Percentiles rank a stretch among this genome's conserved stretches.
Evolutionary conservation across 345 rosid genomes (phyloP).

Genomic region (Garcia nutans): DNA sequence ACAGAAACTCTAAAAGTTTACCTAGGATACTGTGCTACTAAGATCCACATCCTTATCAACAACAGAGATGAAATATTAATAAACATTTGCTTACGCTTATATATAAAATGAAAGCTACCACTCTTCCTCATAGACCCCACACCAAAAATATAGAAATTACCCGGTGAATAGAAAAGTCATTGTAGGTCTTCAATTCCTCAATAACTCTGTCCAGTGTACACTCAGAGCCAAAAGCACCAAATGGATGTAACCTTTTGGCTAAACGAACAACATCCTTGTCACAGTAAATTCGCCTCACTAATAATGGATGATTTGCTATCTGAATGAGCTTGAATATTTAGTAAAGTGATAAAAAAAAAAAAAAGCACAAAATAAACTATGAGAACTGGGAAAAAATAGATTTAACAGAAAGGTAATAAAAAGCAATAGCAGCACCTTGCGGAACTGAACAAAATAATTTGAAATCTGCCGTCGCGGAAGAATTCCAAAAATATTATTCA

Average conservation of each 20-base stretch:
- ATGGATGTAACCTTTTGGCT: conserved; percentile 74
- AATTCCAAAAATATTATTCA: conserved; percentile 45
- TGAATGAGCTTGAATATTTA: conserved; percentile 22
- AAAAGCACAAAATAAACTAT: not conserved
- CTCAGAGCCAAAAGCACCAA: conserved; percentile 85
- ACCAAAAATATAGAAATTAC: conserved; percentile 36
- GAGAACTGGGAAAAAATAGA: not conserved
- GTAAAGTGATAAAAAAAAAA: not conserved
- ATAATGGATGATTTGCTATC: conserved; percentile 98
- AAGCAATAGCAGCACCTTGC: conserved; percentile 53
- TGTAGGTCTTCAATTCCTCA: conserved; percentile 76
- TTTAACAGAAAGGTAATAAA: not conserved
- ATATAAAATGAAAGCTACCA: not conserved
- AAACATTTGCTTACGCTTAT: not conserved
- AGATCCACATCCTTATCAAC: not conserved
- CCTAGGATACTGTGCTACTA: not conserved
- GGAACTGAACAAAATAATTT: conserved; percentile 89
- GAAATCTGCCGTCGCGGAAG: conserved; percentile 88
- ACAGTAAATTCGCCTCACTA: conserved; percentile 77
- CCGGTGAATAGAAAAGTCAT: conserved; percentile 88
- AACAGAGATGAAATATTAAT: not conserved
- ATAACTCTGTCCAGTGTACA: conserved; percentile 84
- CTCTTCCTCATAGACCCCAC: not conserved
- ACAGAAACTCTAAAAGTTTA: too few relatives aligned
- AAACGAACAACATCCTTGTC: conserved; percentile 71